Conservation (phyloP, 306 rosid species). For the Acmispon strigosus region DNA sequence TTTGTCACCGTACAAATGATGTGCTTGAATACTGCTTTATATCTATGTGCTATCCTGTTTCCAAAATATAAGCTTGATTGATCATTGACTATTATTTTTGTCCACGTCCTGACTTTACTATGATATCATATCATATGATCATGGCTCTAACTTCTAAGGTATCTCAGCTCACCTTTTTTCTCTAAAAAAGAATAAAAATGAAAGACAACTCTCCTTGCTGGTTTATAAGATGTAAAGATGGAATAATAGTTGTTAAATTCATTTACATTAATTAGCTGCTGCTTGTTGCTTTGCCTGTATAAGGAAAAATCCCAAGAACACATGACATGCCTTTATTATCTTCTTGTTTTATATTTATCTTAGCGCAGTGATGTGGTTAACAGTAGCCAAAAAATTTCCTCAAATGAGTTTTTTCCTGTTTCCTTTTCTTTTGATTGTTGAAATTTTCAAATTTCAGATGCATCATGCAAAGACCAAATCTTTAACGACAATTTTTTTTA, state of each 20-base stretch:
- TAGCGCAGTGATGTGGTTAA: background rate
- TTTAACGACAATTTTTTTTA: background rate
- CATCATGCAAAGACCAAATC: background rate
- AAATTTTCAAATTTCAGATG: background rate
- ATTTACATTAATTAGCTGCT: background rate
- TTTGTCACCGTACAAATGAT: background rate
- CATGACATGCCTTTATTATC: background rate
- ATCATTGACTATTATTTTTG: background rate
- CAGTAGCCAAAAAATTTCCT: background rate
- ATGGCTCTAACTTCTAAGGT: background rate
- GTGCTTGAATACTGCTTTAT: background rate
- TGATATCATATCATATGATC: background rate
- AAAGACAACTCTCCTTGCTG: background rate
- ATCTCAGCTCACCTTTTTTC: background rate
- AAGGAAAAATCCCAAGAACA: background rate
- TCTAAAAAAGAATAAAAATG: background rate
- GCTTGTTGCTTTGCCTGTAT: background rate
- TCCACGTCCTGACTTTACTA: background rate
- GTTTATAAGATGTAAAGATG: background rate
- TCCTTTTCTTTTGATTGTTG: background rate
- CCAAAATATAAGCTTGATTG: background rate
- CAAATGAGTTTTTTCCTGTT: background rate
- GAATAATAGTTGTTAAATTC: background rate
- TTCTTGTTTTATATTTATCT: slow-evolving; percentile 2
- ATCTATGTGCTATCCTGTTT: background rate